These are phyloP conservation scores for Blastocystis sp. DNA, from an alignment of 352 stramenopile genomes.

Conservation along the genomic window DNA sequence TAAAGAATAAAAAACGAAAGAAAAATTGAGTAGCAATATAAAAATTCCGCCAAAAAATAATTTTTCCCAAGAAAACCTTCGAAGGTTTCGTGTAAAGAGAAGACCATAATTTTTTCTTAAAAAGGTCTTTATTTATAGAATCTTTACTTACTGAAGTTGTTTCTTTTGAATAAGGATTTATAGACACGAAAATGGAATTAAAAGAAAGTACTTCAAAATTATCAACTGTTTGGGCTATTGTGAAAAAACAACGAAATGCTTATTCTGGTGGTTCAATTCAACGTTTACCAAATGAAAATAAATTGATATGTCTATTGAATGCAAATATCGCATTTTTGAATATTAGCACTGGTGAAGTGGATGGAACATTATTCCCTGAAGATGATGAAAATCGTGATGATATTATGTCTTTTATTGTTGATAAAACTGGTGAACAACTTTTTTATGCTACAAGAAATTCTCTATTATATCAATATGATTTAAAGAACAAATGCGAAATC, in stretches of 20 bases:
- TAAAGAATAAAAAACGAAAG: too few species aligned
- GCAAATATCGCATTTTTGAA: conserved; percentile 29
- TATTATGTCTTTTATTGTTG: conserved; percentile 58
- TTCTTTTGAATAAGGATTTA: too few species aligned
- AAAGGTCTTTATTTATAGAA: too few species aligned
- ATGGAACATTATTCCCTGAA: conserved; percentile 5
- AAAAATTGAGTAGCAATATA: too few species aligned
- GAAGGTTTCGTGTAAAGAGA: too few species aligned
- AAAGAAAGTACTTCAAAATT: too few species aligned
- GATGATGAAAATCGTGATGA: conserved; percentile 52
- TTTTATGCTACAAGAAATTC: conserved; percentile 60
- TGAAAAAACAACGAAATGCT: conserved; percentile 29
- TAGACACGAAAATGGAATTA: too few species aligned
- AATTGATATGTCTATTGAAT: conserved; percentile 18
- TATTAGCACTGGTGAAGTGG: conserved; percentile 28
- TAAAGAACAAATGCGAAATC: conserved; percentile 46
- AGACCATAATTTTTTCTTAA: too few species aligned
- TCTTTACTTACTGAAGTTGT: too few species aligned
- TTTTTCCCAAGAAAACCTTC: too few species aligned
- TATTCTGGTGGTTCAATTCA: conserved; percentile 30
- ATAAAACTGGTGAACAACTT: conserved; percentile 55
- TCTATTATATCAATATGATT: conserved; percentile 59
- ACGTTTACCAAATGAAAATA: conserved; percentile 8
- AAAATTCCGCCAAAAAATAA: too few species aligned
- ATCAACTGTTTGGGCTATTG: conserved; percentile 32